These are phyloP conservation scores for Cladorrhinum sp. DNA, from an alignment of 2,329 filamentous ascomycete genomes.

Conservation along the genomic window DNA sequence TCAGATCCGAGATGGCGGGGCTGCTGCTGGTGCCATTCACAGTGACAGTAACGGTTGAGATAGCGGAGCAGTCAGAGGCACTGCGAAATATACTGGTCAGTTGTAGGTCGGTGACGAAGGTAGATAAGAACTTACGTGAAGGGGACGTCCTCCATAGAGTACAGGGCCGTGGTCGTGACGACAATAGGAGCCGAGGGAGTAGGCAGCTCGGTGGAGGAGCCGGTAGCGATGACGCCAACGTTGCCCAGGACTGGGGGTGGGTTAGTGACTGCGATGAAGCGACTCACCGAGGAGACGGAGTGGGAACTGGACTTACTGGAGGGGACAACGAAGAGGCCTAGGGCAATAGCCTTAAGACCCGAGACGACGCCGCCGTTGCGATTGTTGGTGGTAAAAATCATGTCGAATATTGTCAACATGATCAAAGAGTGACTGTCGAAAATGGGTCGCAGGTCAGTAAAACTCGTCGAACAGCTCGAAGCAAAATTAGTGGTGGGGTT, in stretches of 20 bases:
- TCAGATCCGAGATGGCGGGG: neutral
- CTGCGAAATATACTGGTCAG: neutral
- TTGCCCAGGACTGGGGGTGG: neutral
- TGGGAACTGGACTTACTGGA: neutral
- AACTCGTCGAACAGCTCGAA: neutral
- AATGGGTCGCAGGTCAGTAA: neutral
- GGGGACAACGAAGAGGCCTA: neutral
- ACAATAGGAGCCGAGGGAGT: neutral
- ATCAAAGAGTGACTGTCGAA: slow-evolving; percentile 1
- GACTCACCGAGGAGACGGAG: neutral
- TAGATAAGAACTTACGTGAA: neutral
- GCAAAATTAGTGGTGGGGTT: neutral
- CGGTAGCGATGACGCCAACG: neutral
- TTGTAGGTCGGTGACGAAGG: neutral
- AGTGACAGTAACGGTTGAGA: neutral
- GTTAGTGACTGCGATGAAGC: neutral
- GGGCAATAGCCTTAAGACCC: neutral
- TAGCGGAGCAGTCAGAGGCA: slow-evolving; percentile 8
- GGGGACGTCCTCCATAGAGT: too few species aligned
- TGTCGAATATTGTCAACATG: slow-evolving; percentile 6
- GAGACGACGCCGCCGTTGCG: neutral
- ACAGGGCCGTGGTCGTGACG: neutral
- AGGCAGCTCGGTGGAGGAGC: neutral
- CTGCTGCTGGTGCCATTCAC: neutral
- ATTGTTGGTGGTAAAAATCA: slow-evolving; percentile 3